Conservation (phyloP, 108 stramenopile species). For the Schizochytrium sp. region DNA sequence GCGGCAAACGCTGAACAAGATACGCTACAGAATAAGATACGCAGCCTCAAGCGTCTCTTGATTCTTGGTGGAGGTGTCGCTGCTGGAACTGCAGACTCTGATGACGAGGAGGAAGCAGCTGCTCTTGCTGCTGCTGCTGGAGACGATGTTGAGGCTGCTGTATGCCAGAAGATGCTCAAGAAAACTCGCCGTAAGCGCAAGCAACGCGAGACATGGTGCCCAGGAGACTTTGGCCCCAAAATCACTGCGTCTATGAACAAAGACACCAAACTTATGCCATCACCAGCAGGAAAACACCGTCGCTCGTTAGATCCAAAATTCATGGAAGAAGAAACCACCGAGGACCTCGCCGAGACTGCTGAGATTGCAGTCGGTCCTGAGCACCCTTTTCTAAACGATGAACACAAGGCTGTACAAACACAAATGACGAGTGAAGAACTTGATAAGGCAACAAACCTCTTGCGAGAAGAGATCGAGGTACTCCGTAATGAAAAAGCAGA, state of each 20-base stretch:
- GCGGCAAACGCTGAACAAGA: conserved; percentile 7
- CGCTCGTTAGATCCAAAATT: neutral
- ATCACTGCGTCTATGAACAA: neutral
- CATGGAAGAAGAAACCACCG: neutral
- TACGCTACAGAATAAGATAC: neutral
- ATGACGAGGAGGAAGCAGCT: neutral
- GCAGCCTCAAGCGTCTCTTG: conserved; percentile 42
- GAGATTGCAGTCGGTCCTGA: neutral
- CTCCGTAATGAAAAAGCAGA: neutral
- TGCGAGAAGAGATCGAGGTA: neutral
- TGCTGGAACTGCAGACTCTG: neutral
- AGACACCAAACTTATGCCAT: neutral
- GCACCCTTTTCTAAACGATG: neutral
- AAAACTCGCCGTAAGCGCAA: conserved; percentile 32
- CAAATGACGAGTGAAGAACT: neutral
- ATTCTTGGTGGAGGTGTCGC: neutral
- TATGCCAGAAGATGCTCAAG: conserved; percentile 19
- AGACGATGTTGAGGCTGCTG: conserved; percentile 1
- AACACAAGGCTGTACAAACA: neutral
- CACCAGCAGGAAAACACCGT: neutral
- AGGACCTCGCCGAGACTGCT: neutral
- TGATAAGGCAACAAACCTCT: neutral
- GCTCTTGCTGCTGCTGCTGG: neutral
- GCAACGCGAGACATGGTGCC: conserved; percentile 56
- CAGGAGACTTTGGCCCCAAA: conserved; percentile 43